Conservation (phyloP, 225 moss, liverwort and hornwort genomes). For the Bryum argenteum region DNA sequence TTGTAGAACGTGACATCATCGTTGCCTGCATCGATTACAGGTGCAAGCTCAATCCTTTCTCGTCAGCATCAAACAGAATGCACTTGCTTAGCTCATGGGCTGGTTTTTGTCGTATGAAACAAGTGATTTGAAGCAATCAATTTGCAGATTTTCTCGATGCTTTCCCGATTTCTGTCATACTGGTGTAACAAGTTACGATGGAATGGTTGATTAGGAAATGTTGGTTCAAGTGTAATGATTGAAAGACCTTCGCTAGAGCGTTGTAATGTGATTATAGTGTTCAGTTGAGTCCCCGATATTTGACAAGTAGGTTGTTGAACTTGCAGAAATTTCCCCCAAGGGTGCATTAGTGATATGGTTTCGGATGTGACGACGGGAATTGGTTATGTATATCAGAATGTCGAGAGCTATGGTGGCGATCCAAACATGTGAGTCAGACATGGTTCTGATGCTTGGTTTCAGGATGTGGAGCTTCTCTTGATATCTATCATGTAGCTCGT, state of each 20-base stretch:
- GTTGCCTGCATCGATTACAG: conserved; percentile 84
- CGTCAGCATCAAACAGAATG: background rate
- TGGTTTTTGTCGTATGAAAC: background rate
- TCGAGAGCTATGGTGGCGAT: conserved; percentile 77
- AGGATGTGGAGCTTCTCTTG: conserved; percentile 18
- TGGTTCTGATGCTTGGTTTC: background rate
- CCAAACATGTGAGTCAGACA: conserved; percentile 54
- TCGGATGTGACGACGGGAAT: conserved; percentile 75
- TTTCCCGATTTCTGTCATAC: conserved; percentile 1
- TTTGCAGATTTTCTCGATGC: background rate
- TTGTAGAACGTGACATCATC: conserved; percentile 76
- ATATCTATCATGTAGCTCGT: conserved; percentile 19
- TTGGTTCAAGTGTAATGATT: background rate
- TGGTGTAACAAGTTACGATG: background rate
- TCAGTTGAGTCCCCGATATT: background rate
- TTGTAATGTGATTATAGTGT: conserved; percentile 14
- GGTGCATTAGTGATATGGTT: conserved; percentile 80
- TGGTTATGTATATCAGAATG: conserved; percentile 66
- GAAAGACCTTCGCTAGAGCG: background rate
- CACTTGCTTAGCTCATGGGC: conserved; percentile 3
- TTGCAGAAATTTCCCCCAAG: conserved; percentile 93
- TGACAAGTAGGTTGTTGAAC: conserved; percentile 11
- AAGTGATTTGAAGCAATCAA: conserved; percentile 3
- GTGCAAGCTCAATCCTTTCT: conserved; percentile 29
- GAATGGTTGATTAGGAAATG: background rate